These are phyloP conservation scores for Penicillium capsulatum DNA, from an alignment of 2,329 filamentous ascomycete species.

Conservation along the genomic window DNA sequence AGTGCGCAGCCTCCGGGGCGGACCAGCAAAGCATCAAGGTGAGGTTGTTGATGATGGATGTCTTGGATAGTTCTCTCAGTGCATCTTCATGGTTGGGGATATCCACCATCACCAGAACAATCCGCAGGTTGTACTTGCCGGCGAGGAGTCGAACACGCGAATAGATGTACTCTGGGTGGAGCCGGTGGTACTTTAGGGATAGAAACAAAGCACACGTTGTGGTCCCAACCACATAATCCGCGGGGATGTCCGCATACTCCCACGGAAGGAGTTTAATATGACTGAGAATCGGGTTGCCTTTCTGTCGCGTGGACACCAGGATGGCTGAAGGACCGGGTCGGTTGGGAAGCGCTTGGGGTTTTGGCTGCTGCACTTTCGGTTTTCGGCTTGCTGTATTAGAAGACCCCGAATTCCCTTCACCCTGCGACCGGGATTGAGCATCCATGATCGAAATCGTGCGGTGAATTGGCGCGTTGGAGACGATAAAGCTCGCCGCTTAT, in stretches of 20 bases:
- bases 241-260: slow-evolving; percentile 96
- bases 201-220: slow-evolving; percentile 91
- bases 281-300: slow-evolving; percentile 88
- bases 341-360: slow-evolving; percentile 74
- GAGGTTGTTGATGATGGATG: slow-evolving; percentile 84
- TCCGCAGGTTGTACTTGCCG: slow-evolving; percentile 78
- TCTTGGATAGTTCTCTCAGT: slow-evolving; percentile 86
- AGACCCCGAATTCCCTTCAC: not conserved
- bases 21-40: slow-evolving; percentile 94
- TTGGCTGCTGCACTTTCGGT: slow-evolving; percentile 73
- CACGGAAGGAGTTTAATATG: slow-evolving; percentile 77
- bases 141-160: slow-evolving; percentile 80
- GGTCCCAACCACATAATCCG: slow-evolving; percentile 82
- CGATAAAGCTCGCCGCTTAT: slow-evolving; percentile 17
- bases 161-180: slow-evolving; percentile 98
- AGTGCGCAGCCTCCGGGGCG: slow-evolving; percentile 85
- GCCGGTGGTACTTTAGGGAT: slow-evolving; percentile 91
- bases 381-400: slow-evolving; percentile 3
- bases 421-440: slow-evolving; percentile 3
- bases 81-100: slow-evolving; percentile 91
- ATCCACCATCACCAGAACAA: slow-evolving; percentile 88
- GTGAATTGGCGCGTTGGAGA: slow-evolving; percentile 1
- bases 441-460: slow-evolving; percentile 24
- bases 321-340: slow-evolving; percentile 68
- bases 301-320: slow-evolving; percentile 84